These are phyloP conservation scores for Cephaloascus albidus DNA, from an alignment of 805 yeast species.

Conservation along the genomic window DNA sequence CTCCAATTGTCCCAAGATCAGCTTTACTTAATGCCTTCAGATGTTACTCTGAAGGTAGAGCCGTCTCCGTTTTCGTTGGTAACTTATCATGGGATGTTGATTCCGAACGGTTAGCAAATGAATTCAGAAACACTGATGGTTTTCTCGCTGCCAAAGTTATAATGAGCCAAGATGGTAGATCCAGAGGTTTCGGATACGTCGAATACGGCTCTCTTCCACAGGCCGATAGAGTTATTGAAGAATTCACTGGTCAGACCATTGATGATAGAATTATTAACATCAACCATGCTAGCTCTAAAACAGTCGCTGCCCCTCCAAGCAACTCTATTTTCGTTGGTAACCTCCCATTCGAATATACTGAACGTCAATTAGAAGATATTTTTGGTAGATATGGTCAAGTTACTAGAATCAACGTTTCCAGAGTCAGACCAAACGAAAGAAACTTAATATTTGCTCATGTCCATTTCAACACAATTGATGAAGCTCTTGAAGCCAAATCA, in stretches of 20 bases:
- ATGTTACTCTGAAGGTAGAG: too few species aligned
- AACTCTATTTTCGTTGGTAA: not conserved
- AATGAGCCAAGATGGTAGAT: not conserved
- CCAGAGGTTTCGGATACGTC: not conserved
- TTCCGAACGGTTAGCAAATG: not conserved
- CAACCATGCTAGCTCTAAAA: too few species aligned
- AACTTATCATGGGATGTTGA: not conserved
- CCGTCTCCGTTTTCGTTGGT: not conserved
- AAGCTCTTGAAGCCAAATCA: too few species aligned
- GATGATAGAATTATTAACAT: too few species aligned
- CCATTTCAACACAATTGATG: not conserved
- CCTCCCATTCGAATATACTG: not conserved
- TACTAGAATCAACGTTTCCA: not conserved
- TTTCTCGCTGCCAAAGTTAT: not conserved
- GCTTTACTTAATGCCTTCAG: too few species aligned
- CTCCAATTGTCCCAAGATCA: too few species aligned
- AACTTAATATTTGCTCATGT: not conserved
- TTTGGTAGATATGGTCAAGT: not conserved
- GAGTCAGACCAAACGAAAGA: not conserved
- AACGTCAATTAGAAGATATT: not conserved
- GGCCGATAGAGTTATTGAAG: not conserved
- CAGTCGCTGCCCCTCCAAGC: too few species aligned
- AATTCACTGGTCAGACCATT: too few species aligned
- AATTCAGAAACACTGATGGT: not conserved
- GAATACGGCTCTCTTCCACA: not conserved